Evolutionary conservation across 2,329 filamentous ascomycete species (phyloP).

Genomic region (Penicillium paneum): DNA sequence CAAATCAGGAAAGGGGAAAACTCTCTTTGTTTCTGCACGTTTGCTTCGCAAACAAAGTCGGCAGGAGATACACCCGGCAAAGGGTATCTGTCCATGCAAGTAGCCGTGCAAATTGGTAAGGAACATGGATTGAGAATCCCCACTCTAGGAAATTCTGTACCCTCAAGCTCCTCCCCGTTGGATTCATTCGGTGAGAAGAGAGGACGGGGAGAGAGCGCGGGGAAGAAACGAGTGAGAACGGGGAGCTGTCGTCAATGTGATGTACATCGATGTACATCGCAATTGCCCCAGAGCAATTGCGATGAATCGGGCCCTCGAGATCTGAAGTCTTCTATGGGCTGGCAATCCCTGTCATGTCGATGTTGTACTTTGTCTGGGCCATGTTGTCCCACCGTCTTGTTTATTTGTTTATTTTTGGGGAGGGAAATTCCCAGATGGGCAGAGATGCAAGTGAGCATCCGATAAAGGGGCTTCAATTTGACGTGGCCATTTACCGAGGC

Average conservation of each 20-base stretch:
- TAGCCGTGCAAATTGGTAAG: slow-evolving; percentile 22
- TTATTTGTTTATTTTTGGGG: background rate
- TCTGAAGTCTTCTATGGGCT: background rate
- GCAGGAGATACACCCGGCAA: slow-evolving; percentile 18
- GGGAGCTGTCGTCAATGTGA: background rate
- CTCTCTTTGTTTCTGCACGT: slow-evolving; percentile 25
- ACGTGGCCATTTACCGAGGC: background rate
- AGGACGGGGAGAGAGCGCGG: no score
- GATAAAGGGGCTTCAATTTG: slow-evolving; percentile 1
- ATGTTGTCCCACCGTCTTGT: background rate
- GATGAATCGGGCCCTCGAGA: background rate
- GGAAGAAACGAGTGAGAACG: background rate
- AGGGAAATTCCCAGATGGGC: no score
- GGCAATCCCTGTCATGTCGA: background rate
- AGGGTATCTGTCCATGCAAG: slow-evolving; percentile 18
- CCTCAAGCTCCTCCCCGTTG: background rate
- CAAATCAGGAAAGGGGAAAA: background rate
- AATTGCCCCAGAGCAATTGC: background rate
- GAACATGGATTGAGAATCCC: slow-evolving; percentile 23
- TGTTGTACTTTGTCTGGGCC: background rate
- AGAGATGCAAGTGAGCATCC: background rate
- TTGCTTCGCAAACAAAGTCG: slow-evolving; percentile 26
- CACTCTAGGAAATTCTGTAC: background rate
- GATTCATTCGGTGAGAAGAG: background rate
- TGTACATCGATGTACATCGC: background rate